phyloP scores from a whole-genome alignment of 2,329 filamentous ascomycete species.

The Colletotrichum falcatum region DNA sequence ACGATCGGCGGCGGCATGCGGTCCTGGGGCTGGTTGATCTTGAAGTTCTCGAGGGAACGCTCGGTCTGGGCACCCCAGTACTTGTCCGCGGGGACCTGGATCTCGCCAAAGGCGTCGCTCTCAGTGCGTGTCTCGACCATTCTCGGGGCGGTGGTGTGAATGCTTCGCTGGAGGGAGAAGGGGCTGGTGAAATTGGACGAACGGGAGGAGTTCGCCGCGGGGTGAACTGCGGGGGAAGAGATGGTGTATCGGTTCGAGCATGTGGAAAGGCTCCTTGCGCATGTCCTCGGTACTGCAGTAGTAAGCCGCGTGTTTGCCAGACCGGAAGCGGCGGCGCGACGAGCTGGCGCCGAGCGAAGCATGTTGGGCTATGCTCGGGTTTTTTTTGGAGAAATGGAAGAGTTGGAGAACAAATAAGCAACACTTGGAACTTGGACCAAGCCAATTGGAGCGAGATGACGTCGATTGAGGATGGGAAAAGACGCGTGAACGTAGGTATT shows the following conservation, averaged over 20 bases:
- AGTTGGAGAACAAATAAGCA: conserved; percentile 14
- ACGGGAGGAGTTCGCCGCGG: conserved; percentile 31
- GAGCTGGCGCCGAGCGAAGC: conserved; percentile 39
- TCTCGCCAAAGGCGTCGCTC: conserved; percentile 97
- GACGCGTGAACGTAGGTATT: conserved; percentile 4
- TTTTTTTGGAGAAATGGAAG: conserved; percentile 21
- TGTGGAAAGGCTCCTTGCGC: conserved; percentile 39
- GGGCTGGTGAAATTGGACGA: conserved; percentile 30
- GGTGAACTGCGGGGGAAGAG: conserved; percentile 34
- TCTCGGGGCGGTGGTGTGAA: conserved; percentile 60
- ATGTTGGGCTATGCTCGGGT: conserved; percentile 21
- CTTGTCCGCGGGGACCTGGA: conserved; percentile 90
- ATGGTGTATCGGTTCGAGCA: conserved; percentile 35
- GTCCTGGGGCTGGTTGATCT: conserved; percentile 99
- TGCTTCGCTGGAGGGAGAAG: conserved; percentile 37
- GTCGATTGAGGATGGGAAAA: neutral
- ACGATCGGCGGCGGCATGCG: conserved; percentile 96
- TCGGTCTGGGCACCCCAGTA: conserved; percentile 99
- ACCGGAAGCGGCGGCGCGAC: conserved; percentile 40
- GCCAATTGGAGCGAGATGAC: conserved; percentile 23
- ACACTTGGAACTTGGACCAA: conserved; percentile 9
- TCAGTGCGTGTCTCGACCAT: conserved; percentile 79
- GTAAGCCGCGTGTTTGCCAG: conserved; percentile 39
- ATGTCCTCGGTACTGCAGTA: conserved; percentile 39
- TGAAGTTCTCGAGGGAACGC: conserved; percentile 96